These are phyloP conservation scores for Melaleuca quinquenervia DNA, from an alignment of 345 rosid species.

Conservation along the genomic window DNA sequence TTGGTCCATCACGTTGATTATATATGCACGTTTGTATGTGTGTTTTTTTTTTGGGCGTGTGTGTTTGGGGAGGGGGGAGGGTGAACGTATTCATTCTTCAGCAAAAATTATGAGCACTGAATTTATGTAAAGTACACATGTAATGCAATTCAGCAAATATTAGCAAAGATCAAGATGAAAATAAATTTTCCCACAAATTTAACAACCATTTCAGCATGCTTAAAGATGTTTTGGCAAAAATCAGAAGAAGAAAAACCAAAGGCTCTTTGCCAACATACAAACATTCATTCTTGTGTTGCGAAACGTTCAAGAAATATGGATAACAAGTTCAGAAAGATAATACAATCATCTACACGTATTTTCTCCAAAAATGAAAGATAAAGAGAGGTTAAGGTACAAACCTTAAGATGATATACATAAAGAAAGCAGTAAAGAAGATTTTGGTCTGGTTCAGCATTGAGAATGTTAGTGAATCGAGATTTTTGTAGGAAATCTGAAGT, in stretches of 20 bases:
- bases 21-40: not conserved
- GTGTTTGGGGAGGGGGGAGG: not conserved
- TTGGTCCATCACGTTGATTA: not conserved
- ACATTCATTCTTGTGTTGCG: not conserved
- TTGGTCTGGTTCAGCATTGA: constrained; percentile 96
- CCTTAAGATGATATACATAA: constrained; percentile 76
- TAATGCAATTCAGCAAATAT: not conserved
- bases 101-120: not conserved
- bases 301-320: not conserved
- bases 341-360: not conserved
- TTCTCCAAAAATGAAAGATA: not conserved
- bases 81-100: not conserved
- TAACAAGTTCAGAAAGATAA: not conserved
- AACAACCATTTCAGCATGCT: not conserved
- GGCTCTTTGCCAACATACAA: not conserved
- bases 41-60: too few species aligned
- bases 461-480: constrained; percentile 91
- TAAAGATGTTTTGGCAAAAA: not conserved
- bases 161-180: too few species aligned
- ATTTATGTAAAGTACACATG: too few species aligned
- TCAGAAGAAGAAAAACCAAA: not conserved
- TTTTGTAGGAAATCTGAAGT: constrained; percentile 94
- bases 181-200: not conserved
- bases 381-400: constrained; percentile 8
- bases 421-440: constrained; percentile 84